A percentile compares a stretch with the other conserved stretches of the same genome.
These are phyloP conservation scores for Hemileia vastatrix DNA, from an alignment of 1,284 basidiomycete species.

Conservation along the genomic window DNA sequence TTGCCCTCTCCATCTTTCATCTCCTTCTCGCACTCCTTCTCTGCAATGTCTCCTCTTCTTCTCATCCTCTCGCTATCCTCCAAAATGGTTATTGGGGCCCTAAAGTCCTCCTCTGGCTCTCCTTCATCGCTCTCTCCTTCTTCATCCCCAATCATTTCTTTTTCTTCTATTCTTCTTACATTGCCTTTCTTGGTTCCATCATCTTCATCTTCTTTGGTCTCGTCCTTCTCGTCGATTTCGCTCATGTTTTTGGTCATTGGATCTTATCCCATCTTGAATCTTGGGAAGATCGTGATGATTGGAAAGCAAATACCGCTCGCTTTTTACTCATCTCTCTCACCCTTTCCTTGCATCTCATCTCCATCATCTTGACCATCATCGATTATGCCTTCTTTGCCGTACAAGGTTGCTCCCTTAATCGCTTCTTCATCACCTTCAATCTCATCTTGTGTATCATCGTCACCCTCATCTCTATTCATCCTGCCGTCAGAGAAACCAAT, in stretches of 20 bases:
- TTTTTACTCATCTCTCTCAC: conserved; percentile 94
- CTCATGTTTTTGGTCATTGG: conserved; percentile 66
- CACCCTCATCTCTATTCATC: conserved; percentile 74
- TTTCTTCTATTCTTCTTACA: conserved; percentile 58
- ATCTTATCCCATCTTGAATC: conserved; percentile 92
- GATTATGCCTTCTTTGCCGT: conserved; percentile 87
- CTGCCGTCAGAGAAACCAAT: conserved; percentile 81
- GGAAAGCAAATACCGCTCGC: conserved; percentile 76
- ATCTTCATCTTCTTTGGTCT: conserved; percentile 90
- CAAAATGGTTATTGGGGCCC: conserved; percentile 99
- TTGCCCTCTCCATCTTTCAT: conserved; percentile 85
- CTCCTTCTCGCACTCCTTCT: conserved; percentile 66
- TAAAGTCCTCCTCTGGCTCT: conserved; percentile 76
- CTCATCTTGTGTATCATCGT: conserved; percentile 68
- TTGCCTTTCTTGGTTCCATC: conserved; percentile 72
- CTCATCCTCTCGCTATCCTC: conserved; percentile 79
- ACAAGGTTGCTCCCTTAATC: conserved; percentile 76
- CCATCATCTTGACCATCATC: conserved; percentile 72
- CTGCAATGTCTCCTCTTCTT: conserved; percentile 78
- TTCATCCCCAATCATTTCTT: conserved; percentile 90
- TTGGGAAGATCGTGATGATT: conserved; percentile 64
- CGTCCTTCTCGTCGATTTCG: conserved; percentile 95
- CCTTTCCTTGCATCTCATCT: conserved; percentile 69
- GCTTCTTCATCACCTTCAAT: conserved; percentile 92
- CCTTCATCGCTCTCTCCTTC: conserved; percentile 70